Evolutionary conservation across 2,329 filamentous ascomycete genomes (phyloP).

Genomic region (Aaosphaeria arxii): DNA sequence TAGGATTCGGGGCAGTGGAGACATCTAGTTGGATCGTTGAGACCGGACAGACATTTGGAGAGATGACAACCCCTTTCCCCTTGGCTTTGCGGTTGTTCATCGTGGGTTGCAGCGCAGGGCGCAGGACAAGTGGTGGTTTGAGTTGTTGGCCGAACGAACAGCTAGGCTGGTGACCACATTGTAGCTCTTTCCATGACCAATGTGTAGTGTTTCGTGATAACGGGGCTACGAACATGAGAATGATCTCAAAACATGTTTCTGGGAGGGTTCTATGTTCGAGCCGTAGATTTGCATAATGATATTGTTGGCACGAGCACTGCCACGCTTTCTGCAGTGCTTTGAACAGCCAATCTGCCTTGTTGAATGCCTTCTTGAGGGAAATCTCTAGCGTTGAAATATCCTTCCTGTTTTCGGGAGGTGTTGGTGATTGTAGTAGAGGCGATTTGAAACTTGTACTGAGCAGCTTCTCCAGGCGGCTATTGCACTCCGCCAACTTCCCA

Average conservation of each 20-base stretch:
- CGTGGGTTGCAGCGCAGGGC: too few relatives aligned
- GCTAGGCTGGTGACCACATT: conserved; percentile 9
- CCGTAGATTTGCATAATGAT: conserved; percentile 17
- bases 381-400: conserved; percentile 6
- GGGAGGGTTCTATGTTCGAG: conserved; percentile 18
- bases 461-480: conserved; percentile 16
- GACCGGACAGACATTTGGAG: background rate
- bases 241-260: conserved; percentile 14
- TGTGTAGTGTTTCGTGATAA: conserved; percentile 3
- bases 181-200: conserved; percentile 13
- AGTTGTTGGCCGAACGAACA: conserved; percentile 3
- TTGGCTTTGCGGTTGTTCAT: too few relatives aligned
- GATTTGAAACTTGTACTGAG: conserved; percentile 12
- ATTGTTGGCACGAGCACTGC: conserved; percentile 16
- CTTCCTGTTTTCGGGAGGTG: conserved; percentile 3
- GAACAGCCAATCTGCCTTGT: conserved; percentile 12
- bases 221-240: conserved; percentile 12
- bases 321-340: conserved; percentile 15
- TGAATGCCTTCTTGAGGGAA: conserved; percentile 9
- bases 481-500: conserved; percentile 13
- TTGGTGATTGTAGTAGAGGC: conserved; percentile 8
- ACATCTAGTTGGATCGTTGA: conserved; percentile 3
- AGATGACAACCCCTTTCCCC: too few relatives aligned
- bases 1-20: conserved; percentile 1
- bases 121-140: background rate